Conservation (phyloP, 2,329 filamentous ascomycete species). For the Parafenestella ontariensis region DNA sequence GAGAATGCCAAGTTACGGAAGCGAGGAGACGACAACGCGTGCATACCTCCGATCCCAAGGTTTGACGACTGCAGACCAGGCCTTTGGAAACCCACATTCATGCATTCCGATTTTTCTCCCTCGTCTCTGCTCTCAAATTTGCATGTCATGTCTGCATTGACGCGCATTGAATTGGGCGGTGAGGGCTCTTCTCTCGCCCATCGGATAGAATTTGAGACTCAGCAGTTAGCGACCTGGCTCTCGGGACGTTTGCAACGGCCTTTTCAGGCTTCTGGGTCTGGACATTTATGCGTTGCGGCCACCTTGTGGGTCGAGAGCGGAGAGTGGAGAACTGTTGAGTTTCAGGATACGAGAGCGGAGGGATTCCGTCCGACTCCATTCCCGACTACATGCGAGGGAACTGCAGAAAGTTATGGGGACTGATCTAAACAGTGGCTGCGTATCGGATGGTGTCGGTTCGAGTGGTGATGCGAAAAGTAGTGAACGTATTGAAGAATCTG, state of each 20-base stretch:
- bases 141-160: not conserved
- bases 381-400: not conserved
- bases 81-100: not conserved
- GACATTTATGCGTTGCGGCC: not conserved
- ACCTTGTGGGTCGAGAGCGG: not conserved
- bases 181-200: not conserved
- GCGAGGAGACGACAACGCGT: not conserved
- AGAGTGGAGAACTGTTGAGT: not conserved
- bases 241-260: not conserved
- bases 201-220: not conserved
- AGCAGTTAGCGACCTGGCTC: not conserved
- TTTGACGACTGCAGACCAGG: not conserved
- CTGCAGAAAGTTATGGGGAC: not conserved
- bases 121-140: not conserved
- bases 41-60: not conserved
- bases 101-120: not conserved
- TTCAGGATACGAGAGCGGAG: not conserved
- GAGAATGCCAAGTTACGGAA: not conserved
- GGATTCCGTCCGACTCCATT: not conserved
- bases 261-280: not conserved
- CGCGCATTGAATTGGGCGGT: not conserved
- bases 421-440: not conserved
- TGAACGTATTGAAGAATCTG: not conserved
- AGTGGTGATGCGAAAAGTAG: not conserved
- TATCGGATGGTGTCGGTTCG: not conserved